Evolutionary conservation across 129 eudicot species (phyloP), one percentile per base, ranked within the genome.

Genomic region (Pulicaria dysenterica): DNA sequence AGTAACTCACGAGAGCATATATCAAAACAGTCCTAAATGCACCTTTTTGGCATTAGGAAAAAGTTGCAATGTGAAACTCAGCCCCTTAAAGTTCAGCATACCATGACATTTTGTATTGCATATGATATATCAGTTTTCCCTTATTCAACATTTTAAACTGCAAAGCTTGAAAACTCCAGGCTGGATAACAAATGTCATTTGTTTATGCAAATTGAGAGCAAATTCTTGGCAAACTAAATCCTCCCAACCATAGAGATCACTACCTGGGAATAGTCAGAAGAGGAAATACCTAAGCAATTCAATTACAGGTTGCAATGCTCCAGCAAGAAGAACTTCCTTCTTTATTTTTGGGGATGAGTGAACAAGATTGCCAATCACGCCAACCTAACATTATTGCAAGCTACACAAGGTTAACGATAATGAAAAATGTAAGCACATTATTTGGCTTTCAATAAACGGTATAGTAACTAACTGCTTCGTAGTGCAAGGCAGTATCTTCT

Each of bases 221-320:
- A 64, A 8, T 10, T 1, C 8, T n/a, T 36, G 12, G 65, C 44
- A 40, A 41, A 41, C 55, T 38, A 59, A 62, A 50, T 50, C 54
- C 7, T 34, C 40, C 39, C 13, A 39, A 16, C 15, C 38, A 19
- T 51, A 69, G 48, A 24, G 31, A 24, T 24, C 40, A 44, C 49
- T 46, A 7, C 51, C 7, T 47, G 37, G 34, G 11, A 15, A 47
- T 67, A 36, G 12, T 34, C 36, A 64, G 41, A 2, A 47, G 43
- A 59, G 12, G 39, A 11, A 9, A 55, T 81, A 95, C 99, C 95
- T 95, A 42, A 95, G 91, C 82, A 95, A 79, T 39, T 87, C 86
- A 70, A 95, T 95, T 7, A 95, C 99, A 77, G 99, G 99, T 58
- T 95, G 99, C 83, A 95, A 69, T 55, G 99, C 99, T 80, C 99